These are phyloP conservation scores for Chaetomium strumarium DNA, from an alignment of 2,329 filamentous ascomycete species.

Conservation along the genomic window DNA sequence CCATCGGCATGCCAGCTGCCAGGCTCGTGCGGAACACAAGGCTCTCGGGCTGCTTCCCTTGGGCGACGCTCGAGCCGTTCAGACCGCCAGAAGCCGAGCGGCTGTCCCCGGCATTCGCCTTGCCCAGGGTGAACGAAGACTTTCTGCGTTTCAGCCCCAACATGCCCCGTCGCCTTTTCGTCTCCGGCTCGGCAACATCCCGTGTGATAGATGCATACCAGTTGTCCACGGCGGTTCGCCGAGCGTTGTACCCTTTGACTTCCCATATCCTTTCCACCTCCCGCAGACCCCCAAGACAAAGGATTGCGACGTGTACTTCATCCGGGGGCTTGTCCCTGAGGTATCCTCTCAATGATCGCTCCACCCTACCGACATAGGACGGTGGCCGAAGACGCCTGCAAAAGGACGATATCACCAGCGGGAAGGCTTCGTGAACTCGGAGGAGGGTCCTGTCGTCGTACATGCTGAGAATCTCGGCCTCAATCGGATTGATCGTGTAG, in stretches of 20 bases:
- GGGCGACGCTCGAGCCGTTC: conserved; percentile 20
- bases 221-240: conserved; percentile 52
- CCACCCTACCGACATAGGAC: conserved; percentile 58
- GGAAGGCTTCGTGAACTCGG: conserved; percentile 59
- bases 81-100: conserved; percentile 1
- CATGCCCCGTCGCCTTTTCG: conserved; percentile 48
- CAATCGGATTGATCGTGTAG: conserved; percentile 58
- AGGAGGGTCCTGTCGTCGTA: conserved; percentile 59
- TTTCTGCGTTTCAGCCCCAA: conserved; percentile 54
- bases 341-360: conserved; percentile 58
- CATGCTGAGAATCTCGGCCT: conserved; percentile 55
- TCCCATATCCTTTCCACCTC: conserved; percentile 62
- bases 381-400: conserved; percentile 57
- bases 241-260: conserved; percentile 58
- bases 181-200: conserved; percentile 36
- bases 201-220: conserved; percentile 52
- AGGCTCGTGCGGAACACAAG: conserved; percentile 55
- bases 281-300: conserved; percentile 55
- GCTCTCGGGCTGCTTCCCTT: conserved; percentile 32
- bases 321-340: conserved; percentile 57
- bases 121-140: conserved; percentile 36
- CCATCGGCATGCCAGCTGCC: conserved; percentile 58
- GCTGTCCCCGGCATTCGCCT: conserved; percentile 23
- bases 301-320: conserved; percentile 55
- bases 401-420: conserved; percentile 58